Conservation (phyloP, 140 eudicot genomes). For the Oenanthe javanica region DNA sequence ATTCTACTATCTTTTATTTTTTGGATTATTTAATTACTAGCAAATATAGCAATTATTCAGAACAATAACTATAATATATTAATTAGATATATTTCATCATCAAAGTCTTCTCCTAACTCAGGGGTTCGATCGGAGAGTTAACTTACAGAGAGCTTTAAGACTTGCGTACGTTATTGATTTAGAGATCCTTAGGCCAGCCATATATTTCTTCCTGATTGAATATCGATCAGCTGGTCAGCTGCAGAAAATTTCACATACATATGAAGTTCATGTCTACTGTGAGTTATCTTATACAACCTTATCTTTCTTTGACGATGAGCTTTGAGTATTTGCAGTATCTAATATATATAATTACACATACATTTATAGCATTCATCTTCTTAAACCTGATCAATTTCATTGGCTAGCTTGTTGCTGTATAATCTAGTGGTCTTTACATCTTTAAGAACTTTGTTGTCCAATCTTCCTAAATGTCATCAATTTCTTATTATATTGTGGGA, state of each 20-base stretch:
- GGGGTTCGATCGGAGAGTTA: constrained; percentile 5
- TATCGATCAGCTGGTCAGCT: constrained; percentile 3
- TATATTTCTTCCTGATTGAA: background rate
- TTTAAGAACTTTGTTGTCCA: background rate
- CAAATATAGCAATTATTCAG: background rate
- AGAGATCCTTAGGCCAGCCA: background rate
- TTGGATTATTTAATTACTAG: constrained; percentile 23
- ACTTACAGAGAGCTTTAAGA: constrained; percentile 9
- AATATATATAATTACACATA: no score
- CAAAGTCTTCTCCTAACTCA: constrained; percentile 8
- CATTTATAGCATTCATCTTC: constrained; percentile 1
- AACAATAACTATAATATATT: background rate
- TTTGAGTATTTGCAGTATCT: background rate
- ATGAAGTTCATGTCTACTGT: constrained; percentile 13
- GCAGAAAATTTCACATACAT: background rate
- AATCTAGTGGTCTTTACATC: background rate
- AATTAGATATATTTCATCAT: background rate
- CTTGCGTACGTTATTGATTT: background rate
- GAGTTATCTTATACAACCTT: constrained; percentile 17
- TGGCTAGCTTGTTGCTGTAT: background rate
- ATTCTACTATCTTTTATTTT: constrained; percentile 32
- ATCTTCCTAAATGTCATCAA: background rate
- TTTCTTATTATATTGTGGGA: background rate
- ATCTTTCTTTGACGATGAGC: background rate
- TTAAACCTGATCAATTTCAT: background rate